Conservation (phyloP, 2,329 filamentous ascomycete genomes). For the Aspergillus eucalypticola region DNA sequence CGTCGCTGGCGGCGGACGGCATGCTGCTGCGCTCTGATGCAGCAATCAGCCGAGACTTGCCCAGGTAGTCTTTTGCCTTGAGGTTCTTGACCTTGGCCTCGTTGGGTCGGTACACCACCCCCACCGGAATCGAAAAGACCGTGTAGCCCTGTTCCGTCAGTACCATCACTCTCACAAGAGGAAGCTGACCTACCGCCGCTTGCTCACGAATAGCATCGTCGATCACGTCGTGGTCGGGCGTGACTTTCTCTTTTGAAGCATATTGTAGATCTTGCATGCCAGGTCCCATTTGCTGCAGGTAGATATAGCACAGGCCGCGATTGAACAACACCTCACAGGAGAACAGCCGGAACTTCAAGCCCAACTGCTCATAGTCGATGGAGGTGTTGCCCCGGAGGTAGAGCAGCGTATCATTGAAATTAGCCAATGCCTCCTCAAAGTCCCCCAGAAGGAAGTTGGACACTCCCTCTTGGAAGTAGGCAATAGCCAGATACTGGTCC, state of each 20-base stretch:
- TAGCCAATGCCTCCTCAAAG: constrained; percentile 94
- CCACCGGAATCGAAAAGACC: constrained; percentile 96
- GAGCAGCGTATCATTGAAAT: constrained; percentile 96
- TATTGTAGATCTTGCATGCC: constrained; percentile 89
- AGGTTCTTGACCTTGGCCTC: constrained; percentile 98
- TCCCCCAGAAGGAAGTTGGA: constrained; percentile 97
- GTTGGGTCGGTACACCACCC: constrained; percentile 91
- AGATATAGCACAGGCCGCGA: constrained; percentile 94
- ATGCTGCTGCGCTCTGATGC: constrained; percentile 78
- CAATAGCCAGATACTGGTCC: constrained; percentile 93
- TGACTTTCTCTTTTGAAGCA: constrained; percentile 92
- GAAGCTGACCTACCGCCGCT: constrained; percentile 68
- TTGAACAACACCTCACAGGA: constrained; percentile 99
- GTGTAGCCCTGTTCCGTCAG: constrained; percentile 73
- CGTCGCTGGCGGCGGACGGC: constrained; percentile 64
- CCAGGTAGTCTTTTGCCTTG: constrained; percentile 96
- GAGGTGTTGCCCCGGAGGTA: constrained; percentile 94
- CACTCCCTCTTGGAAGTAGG: constrained; percentile 97
- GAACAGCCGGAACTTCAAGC: constrained; percentile 92
- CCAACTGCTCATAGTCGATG: constrained; percentile 96
- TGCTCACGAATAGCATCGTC: constrained; percentile 93
- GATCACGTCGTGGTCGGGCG: constrained; percentile 95
- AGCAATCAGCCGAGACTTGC: constrained; percentile 90
- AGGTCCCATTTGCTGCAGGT: constrained; percentile 84
- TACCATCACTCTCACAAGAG: no score